Base-by-base conservation (phyloP, 805 yeast genomes). In the Pichia heedii region DNA sequence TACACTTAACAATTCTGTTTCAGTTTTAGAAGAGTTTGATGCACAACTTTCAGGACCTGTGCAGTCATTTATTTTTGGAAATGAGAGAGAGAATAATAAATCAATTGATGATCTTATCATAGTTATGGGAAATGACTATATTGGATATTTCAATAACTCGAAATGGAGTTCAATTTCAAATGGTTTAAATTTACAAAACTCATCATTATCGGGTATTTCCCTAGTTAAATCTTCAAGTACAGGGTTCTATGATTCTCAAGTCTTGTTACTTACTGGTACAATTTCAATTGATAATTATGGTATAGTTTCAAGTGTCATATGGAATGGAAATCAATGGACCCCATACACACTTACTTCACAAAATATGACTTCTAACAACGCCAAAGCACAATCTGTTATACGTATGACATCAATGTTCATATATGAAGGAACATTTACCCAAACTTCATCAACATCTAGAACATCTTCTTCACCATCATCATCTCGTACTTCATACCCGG, bases 321-420 rank as follows among this genome's bases (percentile, higher is more conserved):
- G 60, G 61, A 77, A 85, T 55, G 88, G 94, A 1, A 50, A 65
- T 0, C 40, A 51, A 8, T 87, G 95, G 95, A 54, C 63, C 26
- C 95, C 95, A 12, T 76, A 70, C 45, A 56, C 77, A 3, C 73
- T 73, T 47, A 62, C 83, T 1, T 60, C 70, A 0, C 44, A 53
- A 7, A 56, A 61, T 5, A 45, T 58, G 2, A 53, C 56, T 7
- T 39, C 61, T 2, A 36, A 53, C 0, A 41, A 40, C 15, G 51
- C 66, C 2, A 44, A 44, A 1, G 52, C 60, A 19, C 53, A 50
- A 37, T 56, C 63, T 6, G 53, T 70, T 32, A 57, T 68, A 40
- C 54, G 63, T 36, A 66, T 69, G 46, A 63, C 61, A 34, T 70
- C 71, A 32, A 50, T 62, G 13, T 63, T 70, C 4, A 42, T 53